Evolutionary conservation across 345 rosid genomes (phyloP), one percentile per base, ranked within the genome.

Genomic region (Xanthoceras sorbifolium): DNA sequence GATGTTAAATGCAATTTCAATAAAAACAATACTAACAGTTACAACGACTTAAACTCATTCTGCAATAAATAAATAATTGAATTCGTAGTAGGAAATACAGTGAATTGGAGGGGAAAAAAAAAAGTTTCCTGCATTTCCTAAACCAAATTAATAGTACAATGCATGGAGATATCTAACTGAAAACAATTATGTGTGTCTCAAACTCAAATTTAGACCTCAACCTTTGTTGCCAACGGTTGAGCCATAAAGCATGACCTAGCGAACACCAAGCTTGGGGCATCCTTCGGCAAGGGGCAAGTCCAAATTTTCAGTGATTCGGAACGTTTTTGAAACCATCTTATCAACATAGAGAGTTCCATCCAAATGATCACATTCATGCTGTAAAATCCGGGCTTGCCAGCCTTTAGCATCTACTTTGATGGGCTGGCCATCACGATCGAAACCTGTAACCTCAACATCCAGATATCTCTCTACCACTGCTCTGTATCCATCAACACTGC

Each of bases 361-460:
- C 79, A 93, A 84, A 89, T 95, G 99, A 81, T 95, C 94, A 54
- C 91, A 95, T 48, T 95, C 99, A 4, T 95, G 99, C 73, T 95
- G 98, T 77, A 95, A 74, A 57, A 95, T 91, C 46, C 98, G 93
- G 0, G 98, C 97, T 76, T 90, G 94, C 98, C 99, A 93, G 46
- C 99, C 99, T 0, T 92, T 89, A 75, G 99, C 97, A 74, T 86
- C 86, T 63, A 93, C 89, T 85, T 85, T 82, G 28, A 95, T 87
- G 31, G 77, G 83, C 64, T 89, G 78, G 9, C 96, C 94, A 67
- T 86, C 84, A 10, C 90, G 93, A 77, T 57, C 87, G 61, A 87
- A 86, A 52, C 99, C 99, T 6, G 87, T 82, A 52, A 93, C 99
- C 79, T 90, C 97, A 20, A 95, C 94, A 57, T 93, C 96, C 34